These are phyloP conservation scores for Fraxinus pennsylvanica DNA, from an alignment of 257 asterid species.

Conservation along the genomic window DNA sequence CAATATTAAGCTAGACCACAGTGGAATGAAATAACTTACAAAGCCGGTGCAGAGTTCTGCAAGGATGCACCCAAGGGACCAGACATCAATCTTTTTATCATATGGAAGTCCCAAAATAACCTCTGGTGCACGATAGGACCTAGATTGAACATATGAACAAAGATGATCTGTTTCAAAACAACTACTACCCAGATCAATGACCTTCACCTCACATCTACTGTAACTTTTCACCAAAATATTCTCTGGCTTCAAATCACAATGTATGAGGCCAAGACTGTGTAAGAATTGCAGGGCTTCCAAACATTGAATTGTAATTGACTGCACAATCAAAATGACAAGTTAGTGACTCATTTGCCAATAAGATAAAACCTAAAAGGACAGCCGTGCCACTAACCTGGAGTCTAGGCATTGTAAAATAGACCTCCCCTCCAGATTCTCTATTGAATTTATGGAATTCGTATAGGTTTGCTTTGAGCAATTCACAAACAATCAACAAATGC, in stretches of 20 bases:
- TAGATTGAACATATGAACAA: constrained; percentile 94
- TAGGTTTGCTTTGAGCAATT: constrained; percentile 92
- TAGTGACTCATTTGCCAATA: constrained; percentile 29
- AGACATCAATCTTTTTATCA: constrained; percentile 85
- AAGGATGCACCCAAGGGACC: constrained; percentile 99
- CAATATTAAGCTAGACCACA: too few relatives aligned
- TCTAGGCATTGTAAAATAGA: constrained; percentile 97
- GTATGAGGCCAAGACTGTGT: constrained; percentile 94
- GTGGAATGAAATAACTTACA: constrained; percentile 49
- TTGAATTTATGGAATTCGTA: constrained; percentile 95
- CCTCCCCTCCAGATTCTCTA: constrained; percentile 99
- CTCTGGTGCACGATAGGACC: constrained; percentile 98
- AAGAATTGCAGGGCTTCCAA: constrained; percentile 94
- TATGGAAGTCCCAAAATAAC: constrained; percentile 95
- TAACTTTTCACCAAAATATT: constrained; percentile 96
- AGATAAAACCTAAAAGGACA: constrained; percentile 13
- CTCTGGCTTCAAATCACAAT: constrained; percentile 97
- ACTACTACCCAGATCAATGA: constrained; percentile 95
- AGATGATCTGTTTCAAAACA: constrained; percentile 96
- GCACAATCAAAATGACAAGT: constrained; percentile 38
- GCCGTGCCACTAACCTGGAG: constrained; percentile 67
- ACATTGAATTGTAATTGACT: constrained; percentile 96
- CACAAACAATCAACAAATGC: constrained; percentile 94
- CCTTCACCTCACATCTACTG: constrained; percentile 98
- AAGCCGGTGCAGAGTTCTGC: constrained; percentile 98